Base-by-base conservation (phyloP, 2,329 filamentous ascomycete genomes). In the Beauveria rudraprayagi region DNA sequence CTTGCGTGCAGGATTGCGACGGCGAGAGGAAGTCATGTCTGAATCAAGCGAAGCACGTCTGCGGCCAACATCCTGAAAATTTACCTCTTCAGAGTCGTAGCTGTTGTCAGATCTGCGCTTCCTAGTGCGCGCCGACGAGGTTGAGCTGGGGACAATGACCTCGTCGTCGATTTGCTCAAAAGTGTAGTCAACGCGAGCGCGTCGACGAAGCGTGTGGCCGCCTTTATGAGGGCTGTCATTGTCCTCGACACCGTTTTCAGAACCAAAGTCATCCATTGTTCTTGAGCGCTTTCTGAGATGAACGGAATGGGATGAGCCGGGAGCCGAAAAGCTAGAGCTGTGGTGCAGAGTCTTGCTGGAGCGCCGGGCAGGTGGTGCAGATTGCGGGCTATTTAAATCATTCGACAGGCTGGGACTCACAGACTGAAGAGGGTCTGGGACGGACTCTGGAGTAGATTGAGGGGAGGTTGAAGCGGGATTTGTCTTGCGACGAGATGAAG, bases 181-280 rank as follows among this genome's bases (percentile, higher is more conserved):
- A 40, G 79, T 81, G 73, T 85, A 85, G 70, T 85, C 82, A 64
- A 85, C 76, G 62, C 81, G 80, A 56, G 79, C 74, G 58, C 82
- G 77, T 70, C 81, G 83, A 65, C 83, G 77, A 34, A 85, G 76
- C 40, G 81, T 83, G 71, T 84, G 83, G 54, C 83, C 82, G 57
- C 83, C 82, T 69, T 85, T 85, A 59, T 75, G 78, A 57, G 78
- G 83, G 62, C 76, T 78, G 64, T 78, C 74, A 43, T 75, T 73
- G 24, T 82, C 80, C 50, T 79, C 78, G n/a, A 76, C 75, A 16
- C 72, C 75, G 60, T 71, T 40, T 19, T 60, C 56, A 30, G 46
- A 37, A 60, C 63, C 65, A 56, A 67, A 71, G 63, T 67, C 72
- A n/a, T 79, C 77, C 67, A 77, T 75, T 59, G 74, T 76, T 55